phyloP scores from a whole-genome alignment of 1,284 basidiomycete species.

The Ceratorhiza oryzae-sativae region DNA sequence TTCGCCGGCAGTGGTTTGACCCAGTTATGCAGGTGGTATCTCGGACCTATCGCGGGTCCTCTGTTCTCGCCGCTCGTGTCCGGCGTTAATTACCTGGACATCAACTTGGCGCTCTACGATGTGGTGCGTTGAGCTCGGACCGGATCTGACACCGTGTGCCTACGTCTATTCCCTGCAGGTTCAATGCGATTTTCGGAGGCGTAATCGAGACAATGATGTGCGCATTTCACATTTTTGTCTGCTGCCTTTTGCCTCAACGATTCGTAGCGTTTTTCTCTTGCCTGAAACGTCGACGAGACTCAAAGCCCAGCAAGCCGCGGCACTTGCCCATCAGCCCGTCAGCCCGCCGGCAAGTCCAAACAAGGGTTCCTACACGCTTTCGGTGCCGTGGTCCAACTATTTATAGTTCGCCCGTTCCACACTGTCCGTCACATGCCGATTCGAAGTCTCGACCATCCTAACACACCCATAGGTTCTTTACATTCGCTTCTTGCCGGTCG shows the following conservation, averaged over 20 bases:
- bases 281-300: conserved; percentile 42
- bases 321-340: conserved; percentile 8
- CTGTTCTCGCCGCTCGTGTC: conserved; percentile 32
- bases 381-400: conserved; percentile 8
- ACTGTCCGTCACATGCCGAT: conserved; percentile 4
- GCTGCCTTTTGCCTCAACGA: neutral
- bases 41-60: conserved; percentile 43
- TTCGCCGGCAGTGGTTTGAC: conserved; percentile 5
- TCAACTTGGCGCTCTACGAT: conserved; percentile 19
- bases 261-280: conserved; percentile 41
- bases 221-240: conserved; percentile 33
- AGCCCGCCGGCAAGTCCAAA: neutral
- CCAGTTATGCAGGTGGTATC: conserved; percentile 33
- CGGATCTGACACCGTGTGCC: neutral
- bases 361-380: neutral
- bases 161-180: neutral
- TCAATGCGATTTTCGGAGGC: conserved; percentile 41
- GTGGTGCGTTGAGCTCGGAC: conserved; percentile 12
- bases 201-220: conserved; percentile 40
- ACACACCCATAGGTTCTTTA: conserved; percentile 27
- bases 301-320: conserved; percentile 40
- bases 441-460: neutral
- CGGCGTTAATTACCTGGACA: conserved; percentile 32
- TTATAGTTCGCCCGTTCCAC: conserved; percentile 12
- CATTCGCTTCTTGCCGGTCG: conserved; percentile 41